Base-by-base conservation (phyloP, 192 early-diverging fungal genomes). In the Paraglomus brasilianum region DNA sequence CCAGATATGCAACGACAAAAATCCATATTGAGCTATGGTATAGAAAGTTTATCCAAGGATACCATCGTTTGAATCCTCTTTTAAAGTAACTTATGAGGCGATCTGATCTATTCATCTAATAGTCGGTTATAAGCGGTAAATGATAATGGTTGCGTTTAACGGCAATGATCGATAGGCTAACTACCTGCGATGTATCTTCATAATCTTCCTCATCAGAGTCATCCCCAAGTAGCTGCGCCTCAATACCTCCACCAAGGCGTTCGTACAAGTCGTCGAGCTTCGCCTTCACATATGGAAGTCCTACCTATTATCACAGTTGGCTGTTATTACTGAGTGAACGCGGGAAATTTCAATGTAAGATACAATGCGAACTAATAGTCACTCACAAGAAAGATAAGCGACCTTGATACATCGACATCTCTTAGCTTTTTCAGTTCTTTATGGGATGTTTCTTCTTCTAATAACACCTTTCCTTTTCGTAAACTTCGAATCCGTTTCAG, bases 1-100 rank as follows among this genome's bases (percentile, higher is more conserved):
- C 95, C 69, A 98, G 78, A 73, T 94, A 98, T 15, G 80, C 83
- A 50, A 95, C 77, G 57, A 91, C 88, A 74, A 92, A 93, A 45
- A 82, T 66, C 19, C 86, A 74, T 22, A 84, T 79, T 4, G 86
- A 82, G 42, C 83, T 75, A 58, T 92, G 82, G 74, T 92, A 93
- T 15, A 79, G 48, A 40, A 84, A 80, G 72, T 96, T 88, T 8
- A 86, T 68, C 53, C 81, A 83, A n/a, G 94, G 92, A 52, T 95
- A 95, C 57, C 82, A 73, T 46, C 74, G 72, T 69, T 74, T 77
- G 69, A 76, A 74, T 17, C 63, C 5, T 38, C 56, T 66, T 8
- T n/a, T n/a, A n/a, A n/a, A n/a, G n/a, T n/a, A n/a, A n/a, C n/a
- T n/a, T n/a, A n/a, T n/a, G n/a, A n/a, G n/a, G n/a, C n/a, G n/a